phyloP scores from a whole-genome alignment of 768 basidiomycete species.

The Gymnopilus dilepis region DNA sequence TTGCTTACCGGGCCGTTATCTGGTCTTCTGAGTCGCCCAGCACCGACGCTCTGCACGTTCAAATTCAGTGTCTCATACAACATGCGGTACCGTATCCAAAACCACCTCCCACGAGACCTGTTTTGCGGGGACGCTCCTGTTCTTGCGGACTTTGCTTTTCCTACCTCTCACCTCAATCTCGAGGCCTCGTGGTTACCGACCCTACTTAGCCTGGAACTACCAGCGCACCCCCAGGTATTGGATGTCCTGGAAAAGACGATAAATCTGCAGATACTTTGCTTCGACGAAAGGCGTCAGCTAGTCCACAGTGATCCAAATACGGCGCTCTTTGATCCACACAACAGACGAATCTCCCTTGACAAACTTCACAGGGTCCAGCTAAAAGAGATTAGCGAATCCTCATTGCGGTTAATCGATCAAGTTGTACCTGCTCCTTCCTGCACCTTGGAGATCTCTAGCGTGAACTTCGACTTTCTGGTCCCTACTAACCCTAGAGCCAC shows the following conservation, averaged over 20 bases:
- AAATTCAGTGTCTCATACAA: not conserved
- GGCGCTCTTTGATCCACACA: not conserved
- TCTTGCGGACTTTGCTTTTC: not conserved
- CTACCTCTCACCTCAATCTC: not conserved
- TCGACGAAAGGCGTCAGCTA: not conserved
- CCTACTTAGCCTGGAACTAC: not conserved
- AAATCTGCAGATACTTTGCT: not conserved
- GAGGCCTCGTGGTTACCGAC: not conserved
- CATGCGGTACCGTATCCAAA: not conserved
- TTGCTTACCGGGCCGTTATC: not conserved
- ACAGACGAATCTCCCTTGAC: not conserved
- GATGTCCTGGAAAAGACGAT: not conserved
- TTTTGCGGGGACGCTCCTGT: not conserved
- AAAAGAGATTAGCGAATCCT: not conserved
- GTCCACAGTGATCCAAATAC: not conserved
- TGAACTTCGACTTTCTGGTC: not conserved
- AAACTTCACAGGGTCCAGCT: not conserved
- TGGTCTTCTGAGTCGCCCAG: not conserved
- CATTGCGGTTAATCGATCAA: not conserved
- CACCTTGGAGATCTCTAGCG: not conserved
- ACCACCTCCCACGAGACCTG: not conserved
- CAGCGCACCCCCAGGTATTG: not conserved
- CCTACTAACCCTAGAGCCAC: not conserved
- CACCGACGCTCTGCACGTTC: not conserved
- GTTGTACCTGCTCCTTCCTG: not conserved